phyloP scores from a whole-genome alignment of 2,329 filamentous ascomycete species.

The Lasiodiplodia citricola region DNA sequence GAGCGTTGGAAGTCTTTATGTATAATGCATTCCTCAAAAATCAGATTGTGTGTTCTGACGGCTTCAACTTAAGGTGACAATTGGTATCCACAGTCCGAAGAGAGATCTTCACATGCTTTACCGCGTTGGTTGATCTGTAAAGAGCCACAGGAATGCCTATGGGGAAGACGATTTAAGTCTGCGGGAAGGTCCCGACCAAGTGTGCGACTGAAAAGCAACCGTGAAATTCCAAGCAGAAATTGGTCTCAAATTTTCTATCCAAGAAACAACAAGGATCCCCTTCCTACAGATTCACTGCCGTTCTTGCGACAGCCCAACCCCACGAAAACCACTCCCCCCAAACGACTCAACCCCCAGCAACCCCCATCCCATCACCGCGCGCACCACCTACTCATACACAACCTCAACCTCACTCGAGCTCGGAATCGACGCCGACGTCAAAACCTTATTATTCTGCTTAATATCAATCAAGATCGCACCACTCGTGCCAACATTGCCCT shows the following conservation, averaged over 20 bases:
- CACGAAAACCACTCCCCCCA: not conserved
- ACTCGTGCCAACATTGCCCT: constrained; percentile 37
- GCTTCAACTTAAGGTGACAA: too few relatives aligned
- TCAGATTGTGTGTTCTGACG: too few relatives aligned
- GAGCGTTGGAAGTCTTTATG: too few relatives aligned
- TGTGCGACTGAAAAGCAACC: too few relatives aligned
- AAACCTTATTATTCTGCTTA: constrained; percentile 42
- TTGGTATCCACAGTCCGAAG: too few relatives aligned
- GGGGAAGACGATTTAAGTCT: too few relatives aligned
- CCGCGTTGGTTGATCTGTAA: too few relatives aligned
- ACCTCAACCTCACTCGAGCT: constrained; percentile 14
- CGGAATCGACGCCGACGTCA: constrained; percentile 22
- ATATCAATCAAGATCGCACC: constrained; percentile 55
- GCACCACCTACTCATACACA: constrained; percentile 15
- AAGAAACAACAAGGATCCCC: not conserved
- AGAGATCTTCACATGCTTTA: too few relatives aligned
- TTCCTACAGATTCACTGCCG: not conserved
- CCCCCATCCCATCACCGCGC: not conserved
- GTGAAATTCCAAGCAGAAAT: not conserved
- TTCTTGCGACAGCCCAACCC: not conserved
- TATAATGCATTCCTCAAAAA: too few relatives aligned
- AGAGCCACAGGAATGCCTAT: too few relatives aligned
- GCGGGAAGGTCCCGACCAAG: too few relatives aligned
- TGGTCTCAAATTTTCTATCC: not conserved
- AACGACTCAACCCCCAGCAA: not conserved